Evolutionary conservation across 2,329 filamentous ascomycete species (phyloP), one percentile per base, ranked within the genome.

Genomic region (Scytalidium lignicola): DNA sequence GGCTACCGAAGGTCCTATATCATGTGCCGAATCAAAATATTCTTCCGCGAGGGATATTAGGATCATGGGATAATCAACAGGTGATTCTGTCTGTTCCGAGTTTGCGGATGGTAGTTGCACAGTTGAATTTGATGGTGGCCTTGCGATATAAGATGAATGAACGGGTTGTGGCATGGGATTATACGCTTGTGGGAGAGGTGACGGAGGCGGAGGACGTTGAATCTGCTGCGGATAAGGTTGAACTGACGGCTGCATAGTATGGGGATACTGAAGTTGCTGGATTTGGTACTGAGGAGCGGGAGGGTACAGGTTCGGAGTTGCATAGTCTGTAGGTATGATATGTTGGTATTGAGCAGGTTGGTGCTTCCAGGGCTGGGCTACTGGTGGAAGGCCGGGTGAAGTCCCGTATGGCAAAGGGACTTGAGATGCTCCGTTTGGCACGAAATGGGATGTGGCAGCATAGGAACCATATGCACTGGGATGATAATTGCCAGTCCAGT

Each of bases 1-100:
- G 17, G 78, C 74, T 2, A 82, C 66, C 1, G 68, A 58, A 2
- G 74, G 68, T 1, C 75, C 75, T 50, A 81, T 73, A 2, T 67
- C 66, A 51, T 84, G 80, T 15, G 88, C 88, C 47, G 82, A 83
- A 21, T 71, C 70, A 46, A 91, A 80, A 58, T 87, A 90, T 56
- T 92, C 86, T 58, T 92, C 86, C 2, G 86, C 86, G 13, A 90
- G 74, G n/a, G 78, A 79, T 7, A 89, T 72, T 50, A 91, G 72
- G 8, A 90, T 55, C 41, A 49, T 57, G 10, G 57, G 53, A 19
- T 46, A 52, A 44, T 64, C 58, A 10, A 52, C 49, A 32, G 51
- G n/a, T 42, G 23, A 5, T 19, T 49, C 12, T 43, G 49, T 26
- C 40, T 22, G 15, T 44, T 44, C 58, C 28, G 21, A 50, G 39